Evolutionary conservation across 2,329 filamentous ascomycete genomes (phyloP).

Genomic region (Sporothrix brunneoviolacea): DNA sequence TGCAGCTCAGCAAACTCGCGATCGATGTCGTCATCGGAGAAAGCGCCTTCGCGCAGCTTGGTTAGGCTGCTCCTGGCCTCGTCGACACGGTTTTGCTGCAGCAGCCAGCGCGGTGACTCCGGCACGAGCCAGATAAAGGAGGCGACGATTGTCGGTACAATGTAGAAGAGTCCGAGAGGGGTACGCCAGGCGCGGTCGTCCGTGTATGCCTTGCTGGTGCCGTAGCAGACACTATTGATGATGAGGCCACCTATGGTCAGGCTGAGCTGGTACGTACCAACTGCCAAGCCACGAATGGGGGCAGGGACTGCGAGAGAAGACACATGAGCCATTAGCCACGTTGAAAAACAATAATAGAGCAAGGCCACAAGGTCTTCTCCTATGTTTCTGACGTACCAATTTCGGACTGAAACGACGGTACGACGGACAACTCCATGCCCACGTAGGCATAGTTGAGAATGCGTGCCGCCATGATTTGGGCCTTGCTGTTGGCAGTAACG

Average conservation of each 20-base stretch:
- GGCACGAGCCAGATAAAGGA: constrained; percentile 10
- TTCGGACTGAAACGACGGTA: constrained; percentile 31
- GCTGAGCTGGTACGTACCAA: constrained; percentile 30
- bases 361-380: too few relatives aligned
- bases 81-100: constrained; percentile 6
- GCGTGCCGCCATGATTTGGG: constrained; percentile 29
- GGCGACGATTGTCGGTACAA: constrained; percentile 5
- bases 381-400: too few relatives aligned
- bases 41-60: constrained; percentile 13
- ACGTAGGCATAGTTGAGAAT: constrained; percentile 33
- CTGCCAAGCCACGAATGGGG: constrained; percentile 27
- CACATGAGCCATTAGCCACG: too few relatives aligned
- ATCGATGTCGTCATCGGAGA: constrained; percentile 16
- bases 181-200: constrained; percentile 29
- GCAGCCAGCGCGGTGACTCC: constrained; percentile 15
- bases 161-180: constrained; percentile 26
- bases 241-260: constrained; percentile 22
- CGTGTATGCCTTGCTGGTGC: constrained; percentile 23
- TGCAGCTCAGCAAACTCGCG: constrained; percentile 13
- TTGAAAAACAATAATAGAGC: too few relatives aligned
- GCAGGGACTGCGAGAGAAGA: too few relatives aligned
- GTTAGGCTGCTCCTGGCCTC: constrained; percentile 1
- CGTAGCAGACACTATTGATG: constrained; percentile 23
- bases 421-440: constrained; percentile 33
- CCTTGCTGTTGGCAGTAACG: constrained; percentile 24